Percentiles rank a stretch among this genome's conserved stretches.
These are phyloP conservation scores for Trichoderma harzianum DNA, from an alignment of 2,329 filamentous ascomycete genomes.

Conservation along the genomic window DNA sequence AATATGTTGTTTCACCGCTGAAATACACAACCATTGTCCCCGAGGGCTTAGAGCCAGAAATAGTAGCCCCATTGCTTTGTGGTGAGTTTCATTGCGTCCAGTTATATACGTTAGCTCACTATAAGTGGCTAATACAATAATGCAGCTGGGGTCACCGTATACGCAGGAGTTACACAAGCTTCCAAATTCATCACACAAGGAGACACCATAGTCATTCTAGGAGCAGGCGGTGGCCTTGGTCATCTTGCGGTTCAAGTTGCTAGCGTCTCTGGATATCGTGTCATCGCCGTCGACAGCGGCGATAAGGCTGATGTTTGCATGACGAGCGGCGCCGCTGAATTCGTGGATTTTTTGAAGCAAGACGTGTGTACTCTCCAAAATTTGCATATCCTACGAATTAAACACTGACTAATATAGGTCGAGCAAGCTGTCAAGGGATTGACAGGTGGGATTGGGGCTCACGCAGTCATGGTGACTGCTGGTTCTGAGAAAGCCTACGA, in stretches of 20 bases:
- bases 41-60: not conserved
- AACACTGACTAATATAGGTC: not conserved
- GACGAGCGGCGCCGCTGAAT: not conserved
- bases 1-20: conserved; percentile 6
- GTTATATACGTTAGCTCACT: not conserved
- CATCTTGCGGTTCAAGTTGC: conserved; percentile 1
- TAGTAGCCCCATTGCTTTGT: conserved; percentile 11
- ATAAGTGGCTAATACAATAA: not conserved
- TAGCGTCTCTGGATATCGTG: not conserved
- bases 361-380: not conserved
- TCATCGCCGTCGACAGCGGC: not conserved
- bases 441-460: not conserved
- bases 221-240: conserved; percentile 8
- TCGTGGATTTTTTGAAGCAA: not conserved
- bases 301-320: conserved; percentile 6
- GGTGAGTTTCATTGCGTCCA: not conserved
- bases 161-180: not conserved
- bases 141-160: conserved; percentile 10
- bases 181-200: not conserved
- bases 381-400: not conserved
- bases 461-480: conserved; percentile 3
- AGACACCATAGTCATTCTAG: conserved; percentile 4
- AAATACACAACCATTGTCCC: conserved; percentile 4
- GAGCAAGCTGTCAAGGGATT: not conserved
- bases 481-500: conserved; percentile 8